Evolutionary conservation across 2,329 filamentous ascomycete species (phyloP).

Genomic region (Fusarium anthophilum): DNA sequence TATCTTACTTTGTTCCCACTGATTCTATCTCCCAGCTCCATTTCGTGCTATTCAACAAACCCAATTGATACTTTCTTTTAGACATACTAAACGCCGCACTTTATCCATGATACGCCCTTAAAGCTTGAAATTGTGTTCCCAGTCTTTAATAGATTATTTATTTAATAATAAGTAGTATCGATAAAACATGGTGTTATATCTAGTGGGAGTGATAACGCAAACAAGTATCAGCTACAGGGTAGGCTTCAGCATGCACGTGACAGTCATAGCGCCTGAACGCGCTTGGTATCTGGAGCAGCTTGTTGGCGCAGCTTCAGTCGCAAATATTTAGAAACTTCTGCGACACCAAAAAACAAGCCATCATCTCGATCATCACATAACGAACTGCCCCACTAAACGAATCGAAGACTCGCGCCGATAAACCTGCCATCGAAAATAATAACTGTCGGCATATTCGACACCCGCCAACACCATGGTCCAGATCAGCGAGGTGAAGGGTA

Average conservation of each 20-base stretch:
- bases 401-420: conserved; percentile 6
- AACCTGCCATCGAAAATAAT: not conserved
- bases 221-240: conserved; percentile 16
- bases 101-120: not conserved
- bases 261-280: conserved; percentile 35
- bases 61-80: not conserved
- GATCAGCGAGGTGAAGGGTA: conserved; percentile 94
- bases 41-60: not conserved
- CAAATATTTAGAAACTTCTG: conserved; percentile 47
- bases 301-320: conserved; percentile 45
- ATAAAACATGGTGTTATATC: not conserved
- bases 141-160: not conserved
- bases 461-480: conserved; percentile 74
- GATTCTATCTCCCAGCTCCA: not conserved
- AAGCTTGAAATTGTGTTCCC: too few species aligned
- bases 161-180: not conserved
- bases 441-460: conserved; percentile 29
- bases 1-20: not conserved
- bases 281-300: conserved; percentile 36
- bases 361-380: conserved; percentile 10
- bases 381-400: conserved; percentile 5
- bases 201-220: not conserved
- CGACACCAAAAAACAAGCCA: conserved; percentile 29
- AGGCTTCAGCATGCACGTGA: conserved; percentile 41
- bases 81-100: not conserved